Conservation (phyloP, 495 filamentous ascomycete genomes). For the Aspergillus indologenus region DNA sequence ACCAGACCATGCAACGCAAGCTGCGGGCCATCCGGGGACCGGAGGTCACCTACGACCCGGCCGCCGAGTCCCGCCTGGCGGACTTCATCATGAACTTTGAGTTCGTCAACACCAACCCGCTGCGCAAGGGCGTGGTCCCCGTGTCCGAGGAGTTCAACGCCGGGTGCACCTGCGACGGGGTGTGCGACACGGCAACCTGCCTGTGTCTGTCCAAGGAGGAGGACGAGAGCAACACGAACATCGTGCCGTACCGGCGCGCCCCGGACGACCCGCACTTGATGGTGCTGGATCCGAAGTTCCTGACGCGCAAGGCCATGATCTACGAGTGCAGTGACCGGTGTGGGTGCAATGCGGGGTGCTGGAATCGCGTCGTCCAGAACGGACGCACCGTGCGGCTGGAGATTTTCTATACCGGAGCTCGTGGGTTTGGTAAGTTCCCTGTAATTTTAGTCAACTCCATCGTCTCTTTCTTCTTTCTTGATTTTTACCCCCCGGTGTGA, state of each 20-base stretch:
- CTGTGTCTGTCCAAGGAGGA: conserved; percentile 37
- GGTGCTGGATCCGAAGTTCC: conserved; percentile 30
- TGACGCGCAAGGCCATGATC: conserved; percentile 49
- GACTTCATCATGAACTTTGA: conserved; percentile 35
- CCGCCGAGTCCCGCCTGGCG: conserved; percentile 23
- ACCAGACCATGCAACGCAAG: conserved; percentile 24
- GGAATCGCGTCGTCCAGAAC: conserved; percentile 75
- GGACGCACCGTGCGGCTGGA: conserved; percentile 72
- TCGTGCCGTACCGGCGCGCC: conserved; percentile 36
- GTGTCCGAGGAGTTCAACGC: conserved; percentile 35
- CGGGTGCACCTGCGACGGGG: conserved; percentile 38
- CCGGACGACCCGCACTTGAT: conserved; percentile 15
- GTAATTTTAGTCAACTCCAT: too few species aligned
- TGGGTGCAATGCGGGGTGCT: conserved; percentile 62
- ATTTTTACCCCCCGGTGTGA: too few species aligned
- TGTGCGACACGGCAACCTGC: conserved; percentile 37
- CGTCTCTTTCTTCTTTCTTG: too few species aligned
- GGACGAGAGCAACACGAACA: conserved; percentile 28
- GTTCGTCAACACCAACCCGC: conserved; percentile 43
- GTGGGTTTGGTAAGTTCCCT: conserved; percentile 70
- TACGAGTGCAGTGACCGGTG: conserved; percentile 82
- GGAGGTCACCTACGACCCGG: conserved; percentile 20
- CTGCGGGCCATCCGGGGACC: conserved; percentile 29
- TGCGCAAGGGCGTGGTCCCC: conserved; percentile 32
- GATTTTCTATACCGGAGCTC: conserved; percentile 73